These are phyloP conservation scores for Hygrophorus pudorinus DNA, from an alignment of 768 basidiomycete genomes.

Conservation along the genomic window DNA sequence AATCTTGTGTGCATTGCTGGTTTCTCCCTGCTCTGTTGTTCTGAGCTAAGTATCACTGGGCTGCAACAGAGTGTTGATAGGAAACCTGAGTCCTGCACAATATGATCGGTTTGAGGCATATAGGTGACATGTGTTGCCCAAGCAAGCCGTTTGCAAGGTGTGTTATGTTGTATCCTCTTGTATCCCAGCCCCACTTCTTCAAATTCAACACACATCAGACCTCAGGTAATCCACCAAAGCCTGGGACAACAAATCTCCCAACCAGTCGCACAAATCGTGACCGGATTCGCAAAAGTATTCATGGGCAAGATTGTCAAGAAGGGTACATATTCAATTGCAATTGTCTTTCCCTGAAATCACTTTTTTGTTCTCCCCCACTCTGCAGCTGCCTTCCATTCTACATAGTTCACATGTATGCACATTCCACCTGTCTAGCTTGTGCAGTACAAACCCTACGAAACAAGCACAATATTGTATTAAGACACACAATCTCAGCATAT, in stretches of 20 bases:
- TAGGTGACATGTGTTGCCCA: constrained; percentile 71
- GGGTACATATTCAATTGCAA: constrained; percentile 47
- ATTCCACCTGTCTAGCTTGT: constrained; percentile 41
- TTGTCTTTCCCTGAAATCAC: neutral
- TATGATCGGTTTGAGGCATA: constrained; percentile 89
- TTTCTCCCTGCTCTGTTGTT: neutral
- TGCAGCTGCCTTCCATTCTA: neutral
- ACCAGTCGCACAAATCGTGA: constrained; percentile 82
- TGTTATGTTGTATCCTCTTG: constrained; percentile 7
- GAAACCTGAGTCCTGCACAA: constrained; percentile 74
- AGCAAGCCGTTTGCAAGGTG: constrained; percentile 75
- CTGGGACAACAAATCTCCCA: constrained; percentile 76
- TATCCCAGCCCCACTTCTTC: neutral
- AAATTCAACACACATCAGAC: neutral
- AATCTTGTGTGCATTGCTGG: constrained; percentile 55
- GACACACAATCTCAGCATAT: no score
- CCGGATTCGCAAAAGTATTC: constrained; percentile 86
- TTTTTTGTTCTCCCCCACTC: neutral
- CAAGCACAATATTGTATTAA: no score
- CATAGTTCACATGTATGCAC: neutral
- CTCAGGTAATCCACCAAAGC: constrained; percentile 77
- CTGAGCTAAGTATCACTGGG: neutral
- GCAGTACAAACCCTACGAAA: constrained; percentile 61
- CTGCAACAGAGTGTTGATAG: constrained; percentile 77
- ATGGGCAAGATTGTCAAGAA: constrained; percentile 89